phyloP scores from a whole-genome alignment of 2,329 filamentous ascomycete species.

The Xenosphaeropsis pyriputrescens region DNA sequence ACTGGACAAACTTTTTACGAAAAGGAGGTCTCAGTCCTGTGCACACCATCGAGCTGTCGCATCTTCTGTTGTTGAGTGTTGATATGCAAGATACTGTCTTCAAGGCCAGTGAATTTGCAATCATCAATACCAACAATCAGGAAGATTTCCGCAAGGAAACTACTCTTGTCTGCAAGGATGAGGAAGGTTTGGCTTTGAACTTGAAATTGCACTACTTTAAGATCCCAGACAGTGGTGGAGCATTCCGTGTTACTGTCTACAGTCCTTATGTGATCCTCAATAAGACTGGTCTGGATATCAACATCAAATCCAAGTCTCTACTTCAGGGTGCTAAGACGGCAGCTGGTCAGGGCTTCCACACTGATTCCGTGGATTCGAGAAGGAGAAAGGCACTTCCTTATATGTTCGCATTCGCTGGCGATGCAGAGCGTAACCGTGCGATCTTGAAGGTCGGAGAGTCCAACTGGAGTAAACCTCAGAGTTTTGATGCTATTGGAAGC shows the following conservation, averaged over 20 bases:
- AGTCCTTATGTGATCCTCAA: constrained; percentile 92
- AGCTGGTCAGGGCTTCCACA: constrained; percentile 60
- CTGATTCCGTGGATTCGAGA: constrained; percentile 30
- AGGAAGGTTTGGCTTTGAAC: constrained; percentile 62
- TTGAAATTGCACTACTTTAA: constrained; percentile 83
- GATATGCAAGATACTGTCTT: constrained; percentile 95
- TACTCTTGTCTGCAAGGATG: constrained; percentile 68
- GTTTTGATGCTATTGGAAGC: constrained; percentile 94
- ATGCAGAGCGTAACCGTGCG: constrained; percentile 84
- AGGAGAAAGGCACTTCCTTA: constrained; percentile 70
- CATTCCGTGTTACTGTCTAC: constrained; percentile 91
- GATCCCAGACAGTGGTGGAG: constrained; percentile 82
- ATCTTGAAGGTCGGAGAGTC: constrained; percentile 80
- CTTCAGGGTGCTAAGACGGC: constrained; percentile 70
- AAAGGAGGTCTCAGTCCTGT: constrained; percentile 96
- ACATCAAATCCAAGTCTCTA: constrained; percentile 78
- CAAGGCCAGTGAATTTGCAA: constrained; percentile 89
- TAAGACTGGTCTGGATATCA: constrained; percentile 81
- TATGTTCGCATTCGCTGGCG: constrained; percentile 87
- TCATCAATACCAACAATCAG: constrained; percentile 81
- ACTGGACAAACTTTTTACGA: constrained; percentile 96
- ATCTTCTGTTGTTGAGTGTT: constrained; percentile 80
- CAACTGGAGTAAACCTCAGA: constrained; percentile 92
- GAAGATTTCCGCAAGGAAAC: constrained; percentile 83
- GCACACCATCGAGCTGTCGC: constrained; percentile 90